Conservation (phyloP, 768 basidiomycete species). For the Gloeostereum incarnatum region DNA sequence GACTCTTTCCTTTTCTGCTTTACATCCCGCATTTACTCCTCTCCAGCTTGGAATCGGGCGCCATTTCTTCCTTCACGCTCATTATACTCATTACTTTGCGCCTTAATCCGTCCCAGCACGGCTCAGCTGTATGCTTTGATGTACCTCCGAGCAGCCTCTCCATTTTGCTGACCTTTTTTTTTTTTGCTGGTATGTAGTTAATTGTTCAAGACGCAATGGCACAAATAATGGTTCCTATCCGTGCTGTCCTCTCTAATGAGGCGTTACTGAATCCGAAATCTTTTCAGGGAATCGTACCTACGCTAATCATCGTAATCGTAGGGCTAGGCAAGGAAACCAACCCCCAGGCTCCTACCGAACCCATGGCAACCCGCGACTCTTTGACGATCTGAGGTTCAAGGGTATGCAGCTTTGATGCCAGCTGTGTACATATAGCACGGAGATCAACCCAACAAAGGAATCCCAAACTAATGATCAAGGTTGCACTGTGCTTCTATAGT, state of each 20-base stretch:
- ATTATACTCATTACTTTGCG: background rate
- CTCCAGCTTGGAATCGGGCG: background rate
- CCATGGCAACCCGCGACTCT: no score
- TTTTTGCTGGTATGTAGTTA: background rate
- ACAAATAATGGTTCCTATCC: slow-evolving; percentile 1
- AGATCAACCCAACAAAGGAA: no score
- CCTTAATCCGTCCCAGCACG: background rate
- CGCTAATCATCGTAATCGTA: background rate
- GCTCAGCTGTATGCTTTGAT: background rate
- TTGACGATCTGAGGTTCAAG: no score
- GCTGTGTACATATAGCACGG: no score
- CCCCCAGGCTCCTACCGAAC: no score
- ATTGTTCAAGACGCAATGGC: slow-evolving; percentile 1
- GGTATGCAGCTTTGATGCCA: no score
- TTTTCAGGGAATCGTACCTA: background rate
- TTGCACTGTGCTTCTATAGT: no score
- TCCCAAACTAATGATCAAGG: no score
- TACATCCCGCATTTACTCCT: background rate
- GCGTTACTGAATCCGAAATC: no score
- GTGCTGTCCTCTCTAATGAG: background rate
- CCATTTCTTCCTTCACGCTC: background rate
- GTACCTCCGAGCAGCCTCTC: background rate
- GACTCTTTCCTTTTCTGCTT: background rate
- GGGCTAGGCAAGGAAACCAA: background rate
- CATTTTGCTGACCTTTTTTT: background rate